Conservation (phyloP, 495 filamentous ascomycete genomes). For the Immersiella caudata region DNA sequence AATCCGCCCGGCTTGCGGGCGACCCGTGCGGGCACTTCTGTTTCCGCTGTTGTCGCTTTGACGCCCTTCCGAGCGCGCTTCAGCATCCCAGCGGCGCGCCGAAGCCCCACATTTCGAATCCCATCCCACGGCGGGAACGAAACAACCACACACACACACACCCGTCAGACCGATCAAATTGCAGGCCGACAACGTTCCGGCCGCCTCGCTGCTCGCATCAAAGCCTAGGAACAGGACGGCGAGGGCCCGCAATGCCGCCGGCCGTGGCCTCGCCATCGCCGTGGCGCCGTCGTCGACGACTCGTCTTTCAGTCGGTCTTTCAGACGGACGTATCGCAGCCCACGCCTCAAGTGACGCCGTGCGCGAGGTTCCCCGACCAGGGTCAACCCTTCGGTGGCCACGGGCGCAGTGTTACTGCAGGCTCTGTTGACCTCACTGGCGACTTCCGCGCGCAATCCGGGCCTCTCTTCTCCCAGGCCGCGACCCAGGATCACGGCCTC, state of each 20-base stretch:
- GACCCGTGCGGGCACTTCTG: not conserved
- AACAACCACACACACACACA: too few relatives aligned
- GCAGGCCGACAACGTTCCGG: not conserved
- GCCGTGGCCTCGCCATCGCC: slow-evolving; percentile 33
- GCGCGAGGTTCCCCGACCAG: slow-evolving; percentile 35
- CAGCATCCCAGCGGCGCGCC: not conserved
- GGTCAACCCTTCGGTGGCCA: slow-evolving; percentile 47
- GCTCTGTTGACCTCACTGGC: not conserved
- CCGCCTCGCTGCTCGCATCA: not conserved
- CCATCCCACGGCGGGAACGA: not conserved
- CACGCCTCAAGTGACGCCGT: slow-evolving; percentile 47
- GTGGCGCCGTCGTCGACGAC: slow-evolving; percentile 46
- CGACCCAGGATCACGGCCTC: slow-evolving; percentile 18
- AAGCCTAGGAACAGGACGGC: not conserved
- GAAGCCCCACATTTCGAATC: not conserved
- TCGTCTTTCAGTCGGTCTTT: slow-evolving; percentile 58
- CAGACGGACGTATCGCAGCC: slow-evolving; percentile 47
- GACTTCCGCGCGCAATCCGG: slow-evolving; percentile 9
- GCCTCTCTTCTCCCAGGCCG: slow-evolving; percentile 20
- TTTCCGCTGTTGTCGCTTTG: not conserved
- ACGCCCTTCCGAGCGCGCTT: not conserved
- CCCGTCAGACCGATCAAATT: not conserved
- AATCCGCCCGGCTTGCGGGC: not conserved
- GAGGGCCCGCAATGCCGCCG: slow-evolving; percentile 28
- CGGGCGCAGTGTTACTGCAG: slow-evolving; percentile 3